Percentiles rank a stretch among this genome's conserved stretches.
Evolutionary conservation across 192 early-diverging fungal genomes (phyloP).

Genomic region (Entrophospora sp.): DNA sequence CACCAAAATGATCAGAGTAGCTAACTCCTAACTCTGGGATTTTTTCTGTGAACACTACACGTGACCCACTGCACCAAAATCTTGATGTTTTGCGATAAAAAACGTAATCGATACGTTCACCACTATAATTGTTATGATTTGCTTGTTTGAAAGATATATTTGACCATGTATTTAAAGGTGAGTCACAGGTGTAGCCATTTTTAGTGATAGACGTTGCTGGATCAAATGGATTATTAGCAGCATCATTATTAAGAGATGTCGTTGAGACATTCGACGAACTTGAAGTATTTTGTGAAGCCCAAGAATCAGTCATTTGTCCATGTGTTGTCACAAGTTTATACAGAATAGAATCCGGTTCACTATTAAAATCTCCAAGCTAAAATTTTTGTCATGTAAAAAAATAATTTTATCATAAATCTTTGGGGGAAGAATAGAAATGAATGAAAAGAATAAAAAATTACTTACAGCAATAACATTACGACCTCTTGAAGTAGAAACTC

Average conservation of each 20-base stretch:
- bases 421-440: too few relatives aligned
- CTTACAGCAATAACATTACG: slow-evolving; percentile 48
- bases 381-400: neutral
- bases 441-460: neutral
- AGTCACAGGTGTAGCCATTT: slow-evolving; percentile 47
- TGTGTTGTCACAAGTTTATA: slow-evolving; percentile 35
- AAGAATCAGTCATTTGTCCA: slow-evolving; percentile 44
- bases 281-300: slow-evolving; percentile 31
- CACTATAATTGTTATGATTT: slow-evolving; percentile 21
- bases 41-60: slow-evolving; percentile 22
- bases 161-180: slow-evolving; percentile 44
- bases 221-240: slow-evolving; percentile 1
- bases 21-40: slow-evolving; percentile 24
- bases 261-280: slow-evolving; percentile 22
- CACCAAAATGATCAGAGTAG: slow-evolving; percentile 47
- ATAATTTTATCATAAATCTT: neutral
- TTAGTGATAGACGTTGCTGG: slow-evolving; percentile 29
- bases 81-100: slow-evolving; percentile 38
- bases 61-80: slow-evolving; percentile 26
- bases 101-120: slow-evolving; percentile 46
- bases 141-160: slow-evolving; percentile 33
- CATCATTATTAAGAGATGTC: neutral
- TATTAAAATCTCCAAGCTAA: slow-evolving; percentile 49
- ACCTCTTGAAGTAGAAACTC: slow-evolving; percentile 33
- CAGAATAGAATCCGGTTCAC: slow-evolving; percentile 33